Percentiles rank a stretch among this genome's conserved stretches.
These are phyloP conservation scores for Salix exigua DNA, from an alignment of 345 rosid genomes.

Conservation along the genomic window DNA sequence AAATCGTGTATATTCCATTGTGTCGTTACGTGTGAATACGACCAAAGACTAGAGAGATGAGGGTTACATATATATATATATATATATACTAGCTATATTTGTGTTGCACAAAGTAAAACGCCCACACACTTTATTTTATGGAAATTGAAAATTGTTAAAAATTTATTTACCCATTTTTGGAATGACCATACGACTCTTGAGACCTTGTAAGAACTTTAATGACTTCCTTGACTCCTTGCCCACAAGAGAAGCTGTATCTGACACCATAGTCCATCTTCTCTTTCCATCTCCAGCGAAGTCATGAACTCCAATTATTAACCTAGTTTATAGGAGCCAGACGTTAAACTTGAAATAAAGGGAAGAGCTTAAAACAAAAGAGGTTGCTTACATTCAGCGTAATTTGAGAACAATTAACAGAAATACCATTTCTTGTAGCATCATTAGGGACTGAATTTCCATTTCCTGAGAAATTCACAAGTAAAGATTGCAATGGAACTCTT, in stretches of 20 bases:
- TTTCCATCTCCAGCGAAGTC: conserved; percentile 35
- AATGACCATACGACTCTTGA: conserved; percentile 60
- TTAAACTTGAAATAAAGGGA: no score
- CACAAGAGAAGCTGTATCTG: conserved; percentile 62
- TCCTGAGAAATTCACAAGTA: conserved; percentile 34
- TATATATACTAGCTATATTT: no score
- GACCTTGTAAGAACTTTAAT: conserved; percentile 76
- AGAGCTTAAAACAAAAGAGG: conserved; percentile 30
- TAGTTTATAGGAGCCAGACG: not conserved
- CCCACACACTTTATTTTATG: no score
- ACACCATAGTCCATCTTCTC: conserved; percentile 70
- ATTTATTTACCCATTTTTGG: conserved; percentile 64
- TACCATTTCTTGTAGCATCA: no score
- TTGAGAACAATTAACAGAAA: no score
- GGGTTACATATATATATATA: no score
- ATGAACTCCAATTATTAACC: conserved; percentile 6
- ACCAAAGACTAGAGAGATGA: no score
- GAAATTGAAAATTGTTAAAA: not conserved
- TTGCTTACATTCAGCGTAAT: conserved; percentile 22
- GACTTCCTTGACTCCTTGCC: conserved; percentile 65
- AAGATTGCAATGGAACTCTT: conserved; percentile 56
- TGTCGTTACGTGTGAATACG: no score
- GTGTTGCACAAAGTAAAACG: no score
- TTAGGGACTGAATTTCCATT: no score
- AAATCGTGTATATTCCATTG: no score